phyloP scores from a whole-genome alignment of 129 eudicot species.

The Flaveria brownii region DNA sequence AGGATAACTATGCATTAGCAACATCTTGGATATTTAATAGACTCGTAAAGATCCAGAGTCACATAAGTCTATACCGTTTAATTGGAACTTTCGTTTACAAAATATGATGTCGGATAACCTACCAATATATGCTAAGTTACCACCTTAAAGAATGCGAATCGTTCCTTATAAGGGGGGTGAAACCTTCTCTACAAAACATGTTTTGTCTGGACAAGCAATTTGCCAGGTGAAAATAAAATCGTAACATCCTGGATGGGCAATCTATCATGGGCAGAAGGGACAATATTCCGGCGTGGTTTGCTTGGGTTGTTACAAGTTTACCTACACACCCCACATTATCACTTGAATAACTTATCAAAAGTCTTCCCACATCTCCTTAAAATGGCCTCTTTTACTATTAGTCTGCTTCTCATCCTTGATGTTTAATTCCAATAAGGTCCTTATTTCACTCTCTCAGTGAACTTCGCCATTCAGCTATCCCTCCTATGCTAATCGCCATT shows the following conservation, averaged over 20 bases:
- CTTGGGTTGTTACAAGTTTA: neutral
- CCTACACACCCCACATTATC: conserved; percentile 13
- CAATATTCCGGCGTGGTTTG: too few species aligned
- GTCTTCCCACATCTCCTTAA: conserved; percentile 1
- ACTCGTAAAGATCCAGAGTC: conserved; percentile 12
- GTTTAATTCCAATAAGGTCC: neutral
- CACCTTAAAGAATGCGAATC: neutral
- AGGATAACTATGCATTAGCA: neutral
- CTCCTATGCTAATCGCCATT: neutral
- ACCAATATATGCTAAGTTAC: conserved; percentile 7
- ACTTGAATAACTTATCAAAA: neutral
- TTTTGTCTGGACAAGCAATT: too few species aligned
- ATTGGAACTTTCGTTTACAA: neutral
- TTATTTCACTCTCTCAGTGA: neutral
- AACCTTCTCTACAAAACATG: too few species aligned
- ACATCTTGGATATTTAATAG: conserved; percentile 4
- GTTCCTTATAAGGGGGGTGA: too few species aligned
- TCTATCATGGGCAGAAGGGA: too few species aligned
- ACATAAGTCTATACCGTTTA: neutral
- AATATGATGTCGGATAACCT: conserved; percentile 14
- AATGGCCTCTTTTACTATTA: conserved; percentile 1
- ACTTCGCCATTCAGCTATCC: conserved; percentile 4
- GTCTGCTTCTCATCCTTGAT: conserved; percentile 13
- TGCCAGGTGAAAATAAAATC: too few species aligned
- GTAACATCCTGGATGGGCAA: too few species aligned